Conservation (phyloP, 345 rosid genomes). For the Kandelia obovata region DNA sequence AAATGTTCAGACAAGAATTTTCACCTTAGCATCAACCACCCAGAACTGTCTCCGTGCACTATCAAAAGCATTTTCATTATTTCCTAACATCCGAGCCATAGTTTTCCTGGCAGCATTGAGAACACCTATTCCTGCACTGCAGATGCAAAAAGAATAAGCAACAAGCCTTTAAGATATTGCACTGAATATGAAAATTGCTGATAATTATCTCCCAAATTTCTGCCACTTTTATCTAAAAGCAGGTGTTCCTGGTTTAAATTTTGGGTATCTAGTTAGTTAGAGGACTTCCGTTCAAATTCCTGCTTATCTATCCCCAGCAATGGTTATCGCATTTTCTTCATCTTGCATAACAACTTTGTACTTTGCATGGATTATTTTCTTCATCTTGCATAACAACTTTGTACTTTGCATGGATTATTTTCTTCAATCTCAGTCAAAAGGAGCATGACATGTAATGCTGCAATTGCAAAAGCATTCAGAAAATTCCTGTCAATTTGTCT, state of each 20-base stretch:
- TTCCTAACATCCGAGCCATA: conserved; percentile 97
- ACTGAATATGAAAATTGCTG: background rate
- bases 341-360: background rate
- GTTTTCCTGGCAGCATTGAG: conserved; percentile 96
- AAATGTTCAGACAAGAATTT: background rate
- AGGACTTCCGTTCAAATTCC: background rate
- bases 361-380: background rate
- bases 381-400: background rate
- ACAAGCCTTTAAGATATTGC: conserved; percentile 9
- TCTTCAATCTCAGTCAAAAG: background rate
- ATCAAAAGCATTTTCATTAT: conserved; percentile 75
- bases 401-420: background rate
- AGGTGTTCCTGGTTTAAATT: background rate
- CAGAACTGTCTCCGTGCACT: conserved; percentile 94
- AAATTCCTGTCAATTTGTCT: background rate
- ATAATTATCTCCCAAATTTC: background rate
- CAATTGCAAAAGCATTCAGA: conserved; percentile 3
- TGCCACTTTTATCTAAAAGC: too few relatives aligned
- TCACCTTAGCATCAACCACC: conserved; percentile 95
- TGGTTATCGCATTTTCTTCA: background rate
- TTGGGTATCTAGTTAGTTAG: background rate
- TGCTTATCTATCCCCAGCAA: background rate
- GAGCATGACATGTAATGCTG: conserved; percentile 2
- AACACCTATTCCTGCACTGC: conserved; percentile 98
- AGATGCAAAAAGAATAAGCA: conserved; percentile 24